Conservation (phyloP, 2,329 filamentous ascomycete species). For the Epicoccum sorghinum region DNA sequence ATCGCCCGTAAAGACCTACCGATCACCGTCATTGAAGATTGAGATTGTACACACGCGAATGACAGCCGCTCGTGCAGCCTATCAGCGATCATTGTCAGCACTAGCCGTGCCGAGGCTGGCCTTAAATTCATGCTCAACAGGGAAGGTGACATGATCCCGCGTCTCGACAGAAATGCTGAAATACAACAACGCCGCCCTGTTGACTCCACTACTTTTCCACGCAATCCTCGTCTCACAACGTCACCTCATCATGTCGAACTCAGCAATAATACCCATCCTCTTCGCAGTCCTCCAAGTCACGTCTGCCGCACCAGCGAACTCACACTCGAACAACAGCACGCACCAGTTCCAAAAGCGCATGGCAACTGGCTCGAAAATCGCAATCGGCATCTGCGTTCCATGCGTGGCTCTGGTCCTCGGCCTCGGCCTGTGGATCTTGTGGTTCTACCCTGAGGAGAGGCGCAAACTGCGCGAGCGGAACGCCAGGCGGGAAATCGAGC, state of each 20-base stretch:
- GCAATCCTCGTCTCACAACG: not conserved
- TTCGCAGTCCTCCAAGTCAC: constrained; percentile 7
- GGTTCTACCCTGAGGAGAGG: constrained; percentile 13
- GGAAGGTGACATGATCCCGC: constrained; percentile 2
- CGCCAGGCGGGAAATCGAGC: not conserved
- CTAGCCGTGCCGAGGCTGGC: constrained; percentile 1
- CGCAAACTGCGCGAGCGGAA: constrained; percentile 12
- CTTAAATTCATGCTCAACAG: not conserved
- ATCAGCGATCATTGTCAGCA: not conserved
- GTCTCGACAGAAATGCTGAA: not conserved
- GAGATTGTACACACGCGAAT: not conserved
- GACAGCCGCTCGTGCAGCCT: not conserved
- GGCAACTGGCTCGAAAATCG: constrained; percentile 10
- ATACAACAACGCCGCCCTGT: not conserved
- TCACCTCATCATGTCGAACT: constrained; percentile 2
- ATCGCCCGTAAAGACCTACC: not conserved
- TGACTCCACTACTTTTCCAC: not conserved
- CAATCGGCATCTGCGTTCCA: constrained; percentile 19
- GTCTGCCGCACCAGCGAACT: not conserved
- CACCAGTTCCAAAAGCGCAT: constrained; percentile 13
- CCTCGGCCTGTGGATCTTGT: constrained; percentile 13
- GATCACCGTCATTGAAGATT: not conserved
- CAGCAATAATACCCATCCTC: not conserved
- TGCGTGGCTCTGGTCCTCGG: constrained; percentile 7
- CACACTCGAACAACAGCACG: not conserved